Evolutionary conservation across 495 filamentous ascomycete genomes (phyloP).

Genomic region (Wilcoxina mikolae): DNA sequence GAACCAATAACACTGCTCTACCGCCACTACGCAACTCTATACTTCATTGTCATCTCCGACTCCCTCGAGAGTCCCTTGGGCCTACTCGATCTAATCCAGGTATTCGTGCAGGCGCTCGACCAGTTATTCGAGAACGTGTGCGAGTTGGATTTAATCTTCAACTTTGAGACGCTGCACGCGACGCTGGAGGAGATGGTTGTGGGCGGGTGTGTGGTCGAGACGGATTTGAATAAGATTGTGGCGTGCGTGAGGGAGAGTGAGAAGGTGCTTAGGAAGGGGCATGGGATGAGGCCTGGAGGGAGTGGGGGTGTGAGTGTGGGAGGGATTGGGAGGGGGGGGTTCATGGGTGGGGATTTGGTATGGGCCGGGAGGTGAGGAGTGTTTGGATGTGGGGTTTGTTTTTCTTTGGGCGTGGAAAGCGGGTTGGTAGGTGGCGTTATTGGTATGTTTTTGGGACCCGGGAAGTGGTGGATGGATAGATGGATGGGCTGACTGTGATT

Average conservation of each 20-base stretch:
- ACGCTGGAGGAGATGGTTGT: constrained; percentile 88
- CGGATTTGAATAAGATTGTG: constrained; percentile 72
- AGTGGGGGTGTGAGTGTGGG: constrained; percentile 14
- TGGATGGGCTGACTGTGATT: too few species aligned
- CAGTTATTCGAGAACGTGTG: constrained; percentile 95
- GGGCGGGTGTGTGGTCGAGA: constrained; percentile 91
- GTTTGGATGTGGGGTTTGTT: not conserved
- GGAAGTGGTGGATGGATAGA: too few species aligned
- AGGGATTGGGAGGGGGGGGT: constrained; percentile 20
- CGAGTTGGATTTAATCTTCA: constrained; percentile 95
- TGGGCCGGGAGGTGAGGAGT: constrained; percentile 39
- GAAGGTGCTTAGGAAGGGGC: constrained; percentile 45
- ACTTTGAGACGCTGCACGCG: constrained; percentile 92
- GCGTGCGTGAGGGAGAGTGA: constrained; percentile 70
- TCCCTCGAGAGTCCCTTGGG: constrained; percentile 91
- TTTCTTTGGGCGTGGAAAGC: not conserved
- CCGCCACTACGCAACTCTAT: constrained; percentile 93
- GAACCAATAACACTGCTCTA: constrained; percentile 92
- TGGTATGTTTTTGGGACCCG: not conserved
- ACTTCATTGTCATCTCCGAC: constrained; percentile 97
- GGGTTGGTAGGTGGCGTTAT: not conserved
- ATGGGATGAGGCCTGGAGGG: constrained; percentile 32
- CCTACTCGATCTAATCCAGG: constrained; percentile 89
- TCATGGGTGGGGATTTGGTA: constrained; percentile 43
- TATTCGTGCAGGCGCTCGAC: constrained; percentile 91